Conservation (phyloP, 2,329 filamentous ascomycete genomes). For the Thelonectria olida region DNA sequence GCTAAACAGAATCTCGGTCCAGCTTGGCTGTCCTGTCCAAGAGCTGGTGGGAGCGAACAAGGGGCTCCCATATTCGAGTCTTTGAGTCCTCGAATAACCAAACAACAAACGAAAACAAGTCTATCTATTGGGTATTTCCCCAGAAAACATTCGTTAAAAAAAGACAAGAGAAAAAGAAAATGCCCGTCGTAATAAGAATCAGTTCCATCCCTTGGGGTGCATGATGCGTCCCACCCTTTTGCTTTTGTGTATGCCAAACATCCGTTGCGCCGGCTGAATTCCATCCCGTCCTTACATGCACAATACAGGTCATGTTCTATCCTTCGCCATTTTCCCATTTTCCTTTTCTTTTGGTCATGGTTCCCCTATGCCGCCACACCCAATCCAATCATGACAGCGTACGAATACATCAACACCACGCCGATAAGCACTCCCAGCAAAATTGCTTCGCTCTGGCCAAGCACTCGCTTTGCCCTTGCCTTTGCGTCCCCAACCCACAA, state of each 20-base stretch:
- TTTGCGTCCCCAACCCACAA: conserved; percentile 53
- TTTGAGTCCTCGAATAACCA: conserved; percentile 31
- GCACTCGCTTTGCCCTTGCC: conserved; percentile 38
- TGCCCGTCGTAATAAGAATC: neutral
- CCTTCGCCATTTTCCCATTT: conserved; percentile 24
- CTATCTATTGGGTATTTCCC: conserved; percentile 26
- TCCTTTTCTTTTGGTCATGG: conserved; percentile 24
- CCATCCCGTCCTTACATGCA: conserved; percentile 26
- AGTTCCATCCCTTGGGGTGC: conserved; percentile 16
- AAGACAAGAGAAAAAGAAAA: conserved; percentile 21
- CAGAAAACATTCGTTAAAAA: neutral
- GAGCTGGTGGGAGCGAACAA: conserved; percentile 24
- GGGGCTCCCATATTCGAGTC: conserved; percentile 34
- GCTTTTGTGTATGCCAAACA: conserved; percentile 19
- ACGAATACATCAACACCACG: conserved; percentile 39
- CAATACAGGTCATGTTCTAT: conserved; percentile 4
- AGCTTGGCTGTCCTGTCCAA: conserved; percentile 31
- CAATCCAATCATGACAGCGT: conserved; percentile 38
- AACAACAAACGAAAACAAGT: conserved; percentile 35
- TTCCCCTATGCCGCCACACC: conserved; percentile 28
- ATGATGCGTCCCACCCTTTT: conserved; percentile 2
- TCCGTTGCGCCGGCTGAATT: conserved; percentile 16
- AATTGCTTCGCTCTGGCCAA: conserved; percentile 45
- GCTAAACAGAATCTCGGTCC: conserved; percentile 22
- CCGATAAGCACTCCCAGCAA: conserved; percentile 45